Conservation (phyloP, 2,329 filamentous ascomycete species). For the Nectriaceae sp. region DNA sequence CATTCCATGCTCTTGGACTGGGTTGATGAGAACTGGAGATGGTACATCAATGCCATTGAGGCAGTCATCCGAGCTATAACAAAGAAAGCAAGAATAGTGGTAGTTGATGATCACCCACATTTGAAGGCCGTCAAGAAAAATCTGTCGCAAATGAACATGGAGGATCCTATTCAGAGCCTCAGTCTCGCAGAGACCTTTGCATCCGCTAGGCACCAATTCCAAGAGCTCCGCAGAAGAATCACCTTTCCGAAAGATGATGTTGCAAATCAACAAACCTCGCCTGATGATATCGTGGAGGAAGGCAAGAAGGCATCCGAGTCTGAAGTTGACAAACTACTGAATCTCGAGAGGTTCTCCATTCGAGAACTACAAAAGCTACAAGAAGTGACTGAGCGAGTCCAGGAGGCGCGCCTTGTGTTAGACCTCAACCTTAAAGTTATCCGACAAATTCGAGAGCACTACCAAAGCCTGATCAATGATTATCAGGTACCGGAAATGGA, state of each 20-base stretch:
- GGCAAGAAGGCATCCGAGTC: neutral
- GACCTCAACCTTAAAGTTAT: slow-evolving; percentile 16
- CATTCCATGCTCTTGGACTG: slow-evolving; percentile 14
- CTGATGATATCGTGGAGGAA: neutral
- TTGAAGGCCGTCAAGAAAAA: neutral
- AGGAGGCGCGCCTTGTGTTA: slow-evolving; percentile 12
- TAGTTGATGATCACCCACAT: slow-evolving; percentile 1
- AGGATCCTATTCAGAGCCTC: neutral
- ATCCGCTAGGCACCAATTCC: neutral
- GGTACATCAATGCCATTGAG: slow-evolving; percentile 14
- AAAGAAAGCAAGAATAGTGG: slow-evolving; percentile 3
- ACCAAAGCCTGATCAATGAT: slow-evolving; percentile 5
- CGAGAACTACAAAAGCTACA: slow-evolving; percentile 10
- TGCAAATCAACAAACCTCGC: neutral
- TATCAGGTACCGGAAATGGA: slow-evolving; percentile 5
- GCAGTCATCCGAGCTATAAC: neutral
- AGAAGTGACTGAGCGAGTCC: slow-evolving; percentile 7
- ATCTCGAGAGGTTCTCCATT: slow-evolving; percentile 3
- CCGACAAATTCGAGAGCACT: slow-evolving; percentile 13
- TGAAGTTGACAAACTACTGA: slow-evolving; percentile 1
- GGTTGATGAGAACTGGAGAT: slow-evolving; percentile 18
- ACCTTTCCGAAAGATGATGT: neutral
- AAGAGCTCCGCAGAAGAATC: neutral
- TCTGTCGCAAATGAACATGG: neutral
- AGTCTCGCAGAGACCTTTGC: neutral